Evolutionary conservation across 2,329 filamentous ascomycete species (phyloP), one percentile per base, ranked within the genome.

Genomic region (Escovopsis sp.): DNA sequence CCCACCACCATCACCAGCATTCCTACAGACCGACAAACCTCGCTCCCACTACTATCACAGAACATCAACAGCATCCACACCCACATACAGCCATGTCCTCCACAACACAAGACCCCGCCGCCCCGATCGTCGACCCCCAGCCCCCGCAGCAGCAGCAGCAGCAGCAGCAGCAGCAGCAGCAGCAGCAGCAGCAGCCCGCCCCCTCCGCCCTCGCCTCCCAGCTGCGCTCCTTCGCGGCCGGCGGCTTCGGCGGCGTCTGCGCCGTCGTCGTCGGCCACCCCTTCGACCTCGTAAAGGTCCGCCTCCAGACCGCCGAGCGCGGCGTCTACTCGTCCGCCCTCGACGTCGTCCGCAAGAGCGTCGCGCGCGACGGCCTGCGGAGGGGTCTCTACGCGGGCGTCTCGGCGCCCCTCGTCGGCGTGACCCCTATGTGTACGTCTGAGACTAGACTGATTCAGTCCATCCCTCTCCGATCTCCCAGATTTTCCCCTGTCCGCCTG

Each of bases 241-340:
- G 90, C 48, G 90, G 86, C 42, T 92, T 93, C 40, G 90, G 90
- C 47, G 90, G 90, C 48, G 60, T 98, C 33, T 96, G 84, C 63
- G 88, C 90, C 38, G 90, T 98, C 37, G 57, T 98, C 29, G 87
- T 96, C 40, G 82, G 90, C 38, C 90, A 98, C 59, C 90, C 90
- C 9, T 98, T 98, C 55, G 90, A 98, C 57, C 69, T 98, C 48
- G 88, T 96, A 57, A 98, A 98, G 65, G 90, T 98, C 45, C 82
- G 90, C 39, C 66, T 98, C 57, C 90, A 98, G 66, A 98, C 90
- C 2, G 86, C 90, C 26, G 87, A 96, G 61, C 79, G 77, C 59
- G 90, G 90, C 33, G 82, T 94, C 26, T 98, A 98, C 62, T 79
- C 68, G 26, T 79, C 81, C 31, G 90, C 90, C 12, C 68, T 96